Conservation (phyloP, 257 asterid genomes). For the Scutellaria galericulata region DNA sequence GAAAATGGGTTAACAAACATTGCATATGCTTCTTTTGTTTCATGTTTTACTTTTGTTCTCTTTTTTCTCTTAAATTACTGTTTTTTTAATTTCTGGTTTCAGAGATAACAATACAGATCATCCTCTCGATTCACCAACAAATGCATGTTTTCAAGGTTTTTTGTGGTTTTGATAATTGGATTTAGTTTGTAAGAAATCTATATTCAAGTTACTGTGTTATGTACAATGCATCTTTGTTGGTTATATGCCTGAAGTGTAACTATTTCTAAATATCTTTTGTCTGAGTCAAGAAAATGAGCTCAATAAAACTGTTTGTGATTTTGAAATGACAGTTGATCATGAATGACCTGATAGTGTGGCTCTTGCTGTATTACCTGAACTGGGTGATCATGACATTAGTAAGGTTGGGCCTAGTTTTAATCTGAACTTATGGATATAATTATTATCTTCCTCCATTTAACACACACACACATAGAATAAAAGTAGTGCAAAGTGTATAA, state of each 20-base stretch:
- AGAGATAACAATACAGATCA: background rate
- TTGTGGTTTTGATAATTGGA: background rate
- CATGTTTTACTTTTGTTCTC: background rate
- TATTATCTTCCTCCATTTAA: background rate
- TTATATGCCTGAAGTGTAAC: background rate
- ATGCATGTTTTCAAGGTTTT: conserved; percentile 8
- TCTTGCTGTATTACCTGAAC: conserved; percentile 14
- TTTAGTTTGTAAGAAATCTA: conserved; percentile 17
- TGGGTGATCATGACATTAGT: background rate
- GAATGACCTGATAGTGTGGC: conserved; percentile 12
- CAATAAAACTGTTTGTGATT: conserved; percentile 8
- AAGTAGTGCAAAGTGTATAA: background rate
- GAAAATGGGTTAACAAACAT: background rate
- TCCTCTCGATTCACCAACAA: background rate
- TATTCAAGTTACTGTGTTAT: background rate
- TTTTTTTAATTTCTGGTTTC: background rate
- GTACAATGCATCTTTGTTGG: conserved; percentile 15
- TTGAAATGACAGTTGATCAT: conserved; percentile 12
- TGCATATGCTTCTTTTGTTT: conserved; percentile 20
- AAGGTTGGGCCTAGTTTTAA: conserved; percentile 2
- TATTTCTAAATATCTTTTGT: background rate
- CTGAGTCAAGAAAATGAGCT: conserved; percentile 18
- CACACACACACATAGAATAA: background rate
- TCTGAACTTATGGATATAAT: background rate
- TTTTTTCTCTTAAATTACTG: no score